Conservation (phyloP, 2,329 filamentous ascomycete genomes). For the Ceratocystis eucalypticola region DNA sequence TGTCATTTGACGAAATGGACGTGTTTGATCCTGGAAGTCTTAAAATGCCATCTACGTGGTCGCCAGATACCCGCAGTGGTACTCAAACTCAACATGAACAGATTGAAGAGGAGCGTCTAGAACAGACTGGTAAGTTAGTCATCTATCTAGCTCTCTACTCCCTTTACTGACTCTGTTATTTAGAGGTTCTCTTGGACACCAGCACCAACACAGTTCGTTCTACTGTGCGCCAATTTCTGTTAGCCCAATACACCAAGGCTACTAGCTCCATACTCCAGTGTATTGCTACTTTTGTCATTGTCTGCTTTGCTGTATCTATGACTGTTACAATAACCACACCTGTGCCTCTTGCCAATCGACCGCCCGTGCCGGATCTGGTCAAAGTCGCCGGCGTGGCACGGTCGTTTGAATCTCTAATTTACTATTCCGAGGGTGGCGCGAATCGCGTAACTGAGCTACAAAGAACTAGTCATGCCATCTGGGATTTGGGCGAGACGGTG, state of each 20-base stretch:
- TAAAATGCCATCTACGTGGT: background rate
- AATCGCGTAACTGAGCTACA: conserved; percentile 77
- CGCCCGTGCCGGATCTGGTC: conserved; percentile 66
- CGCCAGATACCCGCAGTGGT: background rate
- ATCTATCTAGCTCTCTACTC: background rate
- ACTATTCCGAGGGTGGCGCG: conserved; percentile 82
- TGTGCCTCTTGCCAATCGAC: conserved; percentile 33
- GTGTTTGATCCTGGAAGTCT: background rate
- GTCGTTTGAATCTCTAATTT: conserved; percentile 86
- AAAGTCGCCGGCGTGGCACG: conserved; percentile 82
- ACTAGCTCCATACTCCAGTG: conserved; percentile 59
- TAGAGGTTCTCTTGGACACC: background rate
- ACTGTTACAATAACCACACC: conserved; percentile 57
- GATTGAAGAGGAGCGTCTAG: background rate
- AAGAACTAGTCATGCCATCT: conserved; percentile 83
- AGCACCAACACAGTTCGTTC: background rate
- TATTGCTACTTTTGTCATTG: conserved; percentile 45
- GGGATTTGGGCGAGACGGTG: conserved; percentile 86
- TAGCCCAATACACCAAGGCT: conserved; percentile 43
- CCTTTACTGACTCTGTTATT: background rate
- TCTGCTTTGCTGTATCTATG: conserved; percentile 50
- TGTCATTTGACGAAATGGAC: conserved; percentile 10
- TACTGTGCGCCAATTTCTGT: conserved; percentile 34
- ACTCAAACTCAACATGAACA: background rate
- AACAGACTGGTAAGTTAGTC: background rate